phyloP scores from a whole-genome alignment of 2,329 filamentous ascomycete species.

The Juglanconis juglandina region DNA sequence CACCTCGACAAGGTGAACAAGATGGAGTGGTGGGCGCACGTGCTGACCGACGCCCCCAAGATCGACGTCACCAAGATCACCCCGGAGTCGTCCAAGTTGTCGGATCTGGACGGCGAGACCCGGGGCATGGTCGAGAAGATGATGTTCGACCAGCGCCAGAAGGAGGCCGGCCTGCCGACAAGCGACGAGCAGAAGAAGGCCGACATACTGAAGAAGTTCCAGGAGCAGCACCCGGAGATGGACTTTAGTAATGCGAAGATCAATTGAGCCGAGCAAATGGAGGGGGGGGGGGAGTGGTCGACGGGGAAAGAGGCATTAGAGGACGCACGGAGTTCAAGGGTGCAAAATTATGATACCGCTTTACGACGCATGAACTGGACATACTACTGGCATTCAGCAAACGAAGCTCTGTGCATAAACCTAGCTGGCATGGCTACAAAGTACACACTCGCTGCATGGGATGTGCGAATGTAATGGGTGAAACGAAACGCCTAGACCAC shows the following conservation, averaged over 20 bases:
- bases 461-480: constrained; percentile 51
- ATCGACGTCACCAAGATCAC: constrained; percentile 95
- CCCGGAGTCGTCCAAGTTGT: constrained; percentile 87
- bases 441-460: not conserved
- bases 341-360: constrained; percentile 13
- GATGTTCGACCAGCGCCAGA: constrained; percentile 99
- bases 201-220: constrained; percentile 90
- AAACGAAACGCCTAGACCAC: constrained; percentile 61
- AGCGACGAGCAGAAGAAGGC: constrained; percentile 95
- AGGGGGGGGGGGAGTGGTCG: not conserved
- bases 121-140: constrained; percentile 99
- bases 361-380: constrained; percentile 7
- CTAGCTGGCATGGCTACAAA: not conserved
- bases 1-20: constrained; percentile 96
- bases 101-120: constrained; percentile 91
- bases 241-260: constrained; percentile 71
- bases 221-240: constrained; percentile 72
- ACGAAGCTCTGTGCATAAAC: not conserved
- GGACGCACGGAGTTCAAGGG: not conserved
- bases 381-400: not conserved
- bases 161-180: constrained; percentile 83
- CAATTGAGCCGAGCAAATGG: constrained; percentile 34
- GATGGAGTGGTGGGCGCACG: constrained; percentile 97
- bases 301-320: not conserved
- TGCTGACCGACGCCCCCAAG: constrained; percentile 79